Percentiles rank a stretch among this genome's conserved stretches.
Conservation (phyloP, 495 filamentous ascomycete species). For the Rostrohypoxylon terebratum region DNA sequence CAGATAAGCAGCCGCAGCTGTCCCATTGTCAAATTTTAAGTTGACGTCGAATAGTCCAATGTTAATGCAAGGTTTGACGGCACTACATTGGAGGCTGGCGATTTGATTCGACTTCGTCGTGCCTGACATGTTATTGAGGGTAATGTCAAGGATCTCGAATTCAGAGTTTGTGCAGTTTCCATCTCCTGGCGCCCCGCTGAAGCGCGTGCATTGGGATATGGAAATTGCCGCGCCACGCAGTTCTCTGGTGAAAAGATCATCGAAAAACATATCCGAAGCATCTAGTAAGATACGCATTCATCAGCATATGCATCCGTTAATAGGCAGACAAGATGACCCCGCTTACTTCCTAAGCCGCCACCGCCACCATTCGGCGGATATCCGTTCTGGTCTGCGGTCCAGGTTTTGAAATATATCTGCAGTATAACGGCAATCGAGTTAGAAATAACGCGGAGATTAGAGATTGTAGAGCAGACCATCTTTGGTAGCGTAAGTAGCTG, state of each 20-base stretch:
- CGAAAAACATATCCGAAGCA: conserved; percentile 1
- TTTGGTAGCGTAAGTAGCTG: no score
- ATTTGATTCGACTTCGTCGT: not conserved
- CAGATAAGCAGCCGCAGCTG: not conserved
- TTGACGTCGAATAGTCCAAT: conserved; percentile 8
- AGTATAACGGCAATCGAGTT: not conserved
- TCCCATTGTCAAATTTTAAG: conserved; percentile 3
- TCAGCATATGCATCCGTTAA: not conserved
- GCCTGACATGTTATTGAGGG: not conserved
- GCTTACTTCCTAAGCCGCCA: conserved; percentile 3
- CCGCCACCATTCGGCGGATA: conserved; percentile 9
- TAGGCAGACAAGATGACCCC: not conserved
- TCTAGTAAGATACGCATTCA: not conserved
- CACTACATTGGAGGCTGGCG: conserved; percentile 3
- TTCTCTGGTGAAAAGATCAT: not conserved
- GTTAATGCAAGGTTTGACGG: not conserved
- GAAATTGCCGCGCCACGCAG: not conserved
- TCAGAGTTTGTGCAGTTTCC: conserved; percentile 11
- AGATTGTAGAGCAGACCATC: no score
- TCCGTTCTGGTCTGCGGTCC: conserved; percentile 10
- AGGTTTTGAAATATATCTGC: conserved; percentile 11
- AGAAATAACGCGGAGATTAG: not conserved
- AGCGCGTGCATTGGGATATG: conserved; percentile 6
- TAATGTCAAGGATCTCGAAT: not conserved
- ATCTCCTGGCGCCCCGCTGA: conserved; percentile 7